Evolutionary conservation across 306 rosid species (phyloP).

Genomic region (Sophora flavescens): DNA sequence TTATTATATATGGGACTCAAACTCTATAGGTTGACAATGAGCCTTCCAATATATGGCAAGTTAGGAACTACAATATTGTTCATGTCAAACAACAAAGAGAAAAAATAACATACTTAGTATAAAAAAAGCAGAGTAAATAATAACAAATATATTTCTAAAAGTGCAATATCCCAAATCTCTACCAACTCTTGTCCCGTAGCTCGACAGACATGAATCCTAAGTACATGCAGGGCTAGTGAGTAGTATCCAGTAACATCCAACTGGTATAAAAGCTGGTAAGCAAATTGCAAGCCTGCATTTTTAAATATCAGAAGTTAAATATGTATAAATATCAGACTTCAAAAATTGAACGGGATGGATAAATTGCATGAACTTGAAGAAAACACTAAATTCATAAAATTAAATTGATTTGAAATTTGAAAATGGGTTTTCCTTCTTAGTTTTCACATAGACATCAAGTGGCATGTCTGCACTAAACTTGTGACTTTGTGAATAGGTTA

Average conservation of each 20-base stretch:
- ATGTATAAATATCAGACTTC: slow-evolving; percentile 18
- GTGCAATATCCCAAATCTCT: slow-evolving; percentile 47
- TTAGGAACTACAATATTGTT: slow-evolving; percentile 2
- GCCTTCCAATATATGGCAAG: neutral
- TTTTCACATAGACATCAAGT: too few species aligned
- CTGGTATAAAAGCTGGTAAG: too few species aligned
- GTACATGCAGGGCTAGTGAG: too few species aligned
- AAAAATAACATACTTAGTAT: neutral
- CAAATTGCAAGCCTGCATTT: too few species aligned
- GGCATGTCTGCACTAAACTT: too few species aligned
- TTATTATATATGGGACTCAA: slow-evolving; percentile 7
- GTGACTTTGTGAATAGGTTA: too few species aligned
- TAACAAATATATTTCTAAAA: slow-evolving; percentile 26
- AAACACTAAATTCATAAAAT: slow-evolving; percentile 11
- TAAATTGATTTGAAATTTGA: slow-evolving; percentile 1
- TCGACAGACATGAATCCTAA: too few species aligned
- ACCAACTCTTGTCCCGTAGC: slow-evolving; percentile 99
- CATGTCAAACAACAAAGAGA: too few species aligned
- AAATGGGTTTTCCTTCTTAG: too few species aligned
- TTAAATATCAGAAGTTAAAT: slow-evolving; percentile 19
- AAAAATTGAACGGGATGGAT: slow-evolving; percentile 7
- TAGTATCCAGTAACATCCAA: too few species aligned
- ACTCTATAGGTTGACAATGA: slow-evolving; percentile 12
- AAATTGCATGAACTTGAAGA: slow-evolving; percentile 30
- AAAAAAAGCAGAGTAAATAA: slow-evolving; percentile 17